Evolutionary conservation across 345 rosid species (phyloP).

Genomic region (Rhodamnia argentea): DNA sequence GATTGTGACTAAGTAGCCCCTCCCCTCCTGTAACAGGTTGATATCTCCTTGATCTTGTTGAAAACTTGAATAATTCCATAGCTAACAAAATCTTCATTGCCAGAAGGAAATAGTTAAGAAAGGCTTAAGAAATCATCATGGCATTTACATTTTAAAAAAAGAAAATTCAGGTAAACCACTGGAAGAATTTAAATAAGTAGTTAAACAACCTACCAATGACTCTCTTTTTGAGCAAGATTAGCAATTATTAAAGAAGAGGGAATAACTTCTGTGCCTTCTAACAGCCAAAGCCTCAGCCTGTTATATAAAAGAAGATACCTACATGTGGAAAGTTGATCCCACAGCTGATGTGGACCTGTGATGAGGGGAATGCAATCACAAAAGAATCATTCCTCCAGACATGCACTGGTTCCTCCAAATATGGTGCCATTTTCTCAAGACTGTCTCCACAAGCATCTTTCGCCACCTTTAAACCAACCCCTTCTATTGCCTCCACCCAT

Average conservation of each 20-base stretch:
- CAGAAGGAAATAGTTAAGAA: background rate
- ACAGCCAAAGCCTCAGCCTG: background rate
- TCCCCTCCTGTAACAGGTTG: background rate
- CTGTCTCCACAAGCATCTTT: conserved; percentile 33
- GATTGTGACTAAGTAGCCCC: background rate
- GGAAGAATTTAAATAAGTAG: background rate
- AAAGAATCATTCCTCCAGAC: conserved; percentile 55
- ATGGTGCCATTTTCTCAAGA: conserved; percentile 45
- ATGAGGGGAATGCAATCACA: conserved; percentile 57
- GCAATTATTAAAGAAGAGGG: background rate
- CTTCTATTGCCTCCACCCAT: conserved; percentile 61
- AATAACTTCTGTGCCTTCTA: background rate
- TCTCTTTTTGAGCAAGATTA: background rate
- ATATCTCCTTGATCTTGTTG: background rate
- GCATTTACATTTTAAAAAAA: background rate
- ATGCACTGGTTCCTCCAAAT: conserved; percentile 47
- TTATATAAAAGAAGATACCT: background rate
- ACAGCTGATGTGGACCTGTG: conserved; percentile 45
- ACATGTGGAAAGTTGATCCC: conserved; percentile 87
- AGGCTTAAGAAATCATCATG: background rate
- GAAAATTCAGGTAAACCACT: background rate
- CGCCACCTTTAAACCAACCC: conserved; percentile 49
- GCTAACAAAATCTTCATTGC: background rate
- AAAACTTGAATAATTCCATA: background rate
- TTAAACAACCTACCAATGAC: background rate